phyloP scores from a whole-genome alignment of 768 basidiomycete species.

The Suillus decipiens region DNA sequence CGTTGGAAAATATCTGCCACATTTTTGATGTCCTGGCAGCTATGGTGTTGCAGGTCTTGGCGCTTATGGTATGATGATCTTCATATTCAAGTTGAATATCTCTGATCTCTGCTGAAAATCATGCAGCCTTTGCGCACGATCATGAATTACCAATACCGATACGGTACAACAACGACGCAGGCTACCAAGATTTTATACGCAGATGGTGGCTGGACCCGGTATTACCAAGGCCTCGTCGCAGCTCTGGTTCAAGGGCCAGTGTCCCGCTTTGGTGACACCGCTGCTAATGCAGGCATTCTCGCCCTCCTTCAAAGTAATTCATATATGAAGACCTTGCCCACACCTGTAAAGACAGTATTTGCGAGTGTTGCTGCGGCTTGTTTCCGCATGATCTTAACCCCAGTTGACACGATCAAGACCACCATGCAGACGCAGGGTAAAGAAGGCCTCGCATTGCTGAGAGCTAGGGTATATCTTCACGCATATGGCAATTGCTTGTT shows the following conservation, averaged over 20 bases:
- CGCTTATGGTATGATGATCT: constrained; percentile 60
- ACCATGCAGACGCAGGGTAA: constrained; percentile 92
- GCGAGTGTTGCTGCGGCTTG: constrained; percentile 77
- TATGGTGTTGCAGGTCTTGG: constrained; percentile 92
- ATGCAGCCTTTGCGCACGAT: constrained; percentile 87
- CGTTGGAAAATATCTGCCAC: constrained; percentile 4
- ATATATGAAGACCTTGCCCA: constrained; percentile 64
- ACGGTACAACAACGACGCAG: constrained; percentile 71
- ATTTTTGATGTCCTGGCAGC: constrained; percentile 42
- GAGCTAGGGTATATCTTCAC: constrained; percentile 51
- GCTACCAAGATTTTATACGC: constrained; percentile 68
- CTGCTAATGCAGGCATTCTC: constrained; percentile 90
- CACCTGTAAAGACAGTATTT: constrained; percentile 73
- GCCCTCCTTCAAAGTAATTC: constrained; percentile 80
- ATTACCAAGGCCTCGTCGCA: constrained; percentile 84
- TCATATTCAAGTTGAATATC: not conserved
- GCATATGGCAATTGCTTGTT: not conserved
- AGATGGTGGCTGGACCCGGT: constrained; percentile 81
- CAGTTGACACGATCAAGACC: constrained; percentile 93
- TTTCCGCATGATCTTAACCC: constrained; percentile 91
- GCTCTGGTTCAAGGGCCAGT: constrained; percentile 87
- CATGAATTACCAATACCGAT: constrained; percentile 97
- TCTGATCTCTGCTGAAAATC: constrained; percentile 2
- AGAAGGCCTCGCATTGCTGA: constrained; percentile 64
- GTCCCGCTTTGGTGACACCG: constrained; percentile 92